Percentiles rank a stretch among this genome's conserved stretches.
Conservation (phyloP, 2,329 filamentous ascomycete species). For the Fusarium sp. region DNA sequence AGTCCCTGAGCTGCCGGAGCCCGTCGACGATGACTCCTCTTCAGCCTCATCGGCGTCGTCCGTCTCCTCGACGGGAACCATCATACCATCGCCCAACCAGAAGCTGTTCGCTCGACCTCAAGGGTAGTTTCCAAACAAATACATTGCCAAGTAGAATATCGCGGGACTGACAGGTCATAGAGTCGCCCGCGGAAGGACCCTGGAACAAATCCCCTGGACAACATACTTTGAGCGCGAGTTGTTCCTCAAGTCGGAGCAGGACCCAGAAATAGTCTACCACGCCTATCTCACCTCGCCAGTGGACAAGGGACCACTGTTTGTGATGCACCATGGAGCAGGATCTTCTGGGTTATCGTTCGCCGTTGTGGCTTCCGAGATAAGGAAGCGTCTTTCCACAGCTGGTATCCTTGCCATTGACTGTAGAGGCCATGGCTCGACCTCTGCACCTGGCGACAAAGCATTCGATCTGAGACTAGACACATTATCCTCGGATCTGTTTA, state of each 20-base stretch:
- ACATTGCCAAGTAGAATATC: slow-evolving; percentile 21
- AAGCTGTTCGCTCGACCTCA: slow-evolving; percentile 80
- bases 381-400: slow-evolving; percentile 81
- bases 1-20: slow-evolving; percentile 61
- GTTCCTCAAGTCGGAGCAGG: slow-evolving; percentile 70
- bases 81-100: slow-evolving; percentile 82
- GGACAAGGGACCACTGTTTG: slow-evolving; percentile 83
- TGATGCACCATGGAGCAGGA: slow-evolving; percentile 95
- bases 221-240: slow-evolving; percentile 93
- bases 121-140: slow-evolving; percentile 63
- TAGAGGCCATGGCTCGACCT: slow-evolving; percentile 85
- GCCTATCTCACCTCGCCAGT: slow-evolving; percentile 89
- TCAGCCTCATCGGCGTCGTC: slow-evolving; percentile 84
- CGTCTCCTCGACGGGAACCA: slow-evolving; percentile 93
- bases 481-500: slow-evolving; percentile 79
- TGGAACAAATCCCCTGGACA: slow-evolving; percentile 85
- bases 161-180: slow-evolving; percentile 55
- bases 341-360: slow-evolving; percentile 95
- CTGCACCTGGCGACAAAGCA: slow-evolving; percentile 57
- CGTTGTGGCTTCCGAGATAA: slow-evolving; percentile 81
- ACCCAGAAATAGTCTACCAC: slow-evolving; percentile 76
- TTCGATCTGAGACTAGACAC: slow-evolving; percentile 81
- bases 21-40: slow-evolving; percentile 75
- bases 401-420: slow-evolving; percentile 90
- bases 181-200: slow-evolving; percentile 65